Evolutionary conservation across 371 early-diverging fungal species (phyloP).

Genomic region (Mortierella sp.): DNA sequence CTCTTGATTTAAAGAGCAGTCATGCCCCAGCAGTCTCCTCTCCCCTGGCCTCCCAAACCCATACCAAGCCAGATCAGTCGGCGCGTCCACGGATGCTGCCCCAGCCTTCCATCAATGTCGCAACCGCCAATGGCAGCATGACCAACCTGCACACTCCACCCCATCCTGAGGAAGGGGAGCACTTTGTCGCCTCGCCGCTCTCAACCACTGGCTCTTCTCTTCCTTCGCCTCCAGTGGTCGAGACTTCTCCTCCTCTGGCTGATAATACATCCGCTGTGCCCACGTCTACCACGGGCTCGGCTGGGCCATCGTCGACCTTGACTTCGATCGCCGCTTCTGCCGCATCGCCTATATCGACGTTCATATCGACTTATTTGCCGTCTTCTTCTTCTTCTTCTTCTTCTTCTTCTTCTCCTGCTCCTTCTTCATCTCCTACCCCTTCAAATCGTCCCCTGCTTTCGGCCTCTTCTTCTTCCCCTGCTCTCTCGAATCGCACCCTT

Average conservation of each 20-base stretch:
- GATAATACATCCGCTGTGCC: no score
- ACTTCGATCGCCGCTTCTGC: no score
- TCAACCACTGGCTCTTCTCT: neutral
- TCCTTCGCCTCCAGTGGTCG: neutral
- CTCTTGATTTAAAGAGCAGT: no score
- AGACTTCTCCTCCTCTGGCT: no score
- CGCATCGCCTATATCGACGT: no score
- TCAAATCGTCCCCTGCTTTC: slow-evolving; percentile 3
- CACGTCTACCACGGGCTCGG: no score
- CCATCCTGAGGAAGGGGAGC: neutral
- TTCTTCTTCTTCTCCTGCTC: neutral
- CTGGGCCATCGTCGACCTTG: no score
- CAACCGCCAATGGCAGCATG: slow-evolving; percentile 11
- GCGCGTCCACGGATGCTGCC: slow-evolving; percentile 12
- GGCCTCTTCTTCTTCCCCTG: slow-evolving; percentile 14
- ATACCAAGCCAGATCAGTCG: neutral
- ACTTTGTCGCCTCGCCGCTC: no score
- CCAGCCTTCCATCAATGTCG: neutral
- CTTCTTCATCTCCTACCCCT: slow-evolving; percentile 7
- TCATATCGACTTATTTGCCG: no score
- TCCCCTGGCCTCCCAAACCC: no score
- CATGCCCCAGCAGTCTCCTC: no score
- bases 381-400: slow-evolving; percentile 13
- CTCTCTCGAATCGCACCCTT: slow-evolving; percentile 9
- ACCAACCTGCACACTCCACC: slow-evolving; percentile 1